Conservation (phyloP, 164 flowering plant genomes). For the Echeveria elegans region DNA sequence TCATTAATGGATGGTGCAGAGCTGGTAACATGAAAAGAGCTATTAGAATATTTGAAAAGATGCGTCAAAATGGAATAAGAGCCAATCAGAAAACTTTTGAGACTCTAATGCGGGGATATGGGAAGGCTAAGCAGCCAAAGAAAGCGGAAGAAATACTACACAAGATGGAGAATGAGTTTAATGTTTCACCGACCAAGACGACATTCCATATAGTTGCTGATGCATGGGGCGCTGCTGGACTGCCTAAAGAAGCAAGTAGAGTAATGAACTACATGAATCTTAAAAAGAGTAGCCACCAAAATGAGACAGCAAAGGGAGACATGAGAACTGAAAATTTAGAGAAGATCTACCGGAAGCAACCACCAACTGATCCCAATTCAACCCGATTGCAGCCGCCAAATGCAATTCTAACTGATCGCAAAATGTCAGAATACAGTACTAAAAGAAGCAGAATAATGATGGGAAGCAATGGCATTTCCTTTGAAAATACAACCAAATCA, state of each 20-base stretch:
- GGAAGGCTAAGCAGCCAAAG: constrained; percentile 57
- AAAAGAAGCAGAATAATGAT: constrained; percentile 26
- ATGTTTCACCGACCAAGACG: constrained; percentile 27
- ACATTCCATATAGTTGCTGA: constrained; percentile 37
- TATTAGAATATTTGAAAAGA: constrained; percentile 33
- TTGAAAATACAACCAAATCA: constrained; percentile 23
- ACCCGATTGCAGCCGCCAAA: constrained; percentile 19
- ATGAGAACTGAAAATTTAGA: constrained; percentile 5
- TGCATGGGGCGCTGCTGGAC: constrained; percentile 44
- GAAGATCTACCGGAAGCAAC: constrained; percentile 20
- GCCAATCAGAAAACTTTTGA: constrained; percentile 59
- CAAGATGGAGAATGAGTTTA: constrained; percentile 27
- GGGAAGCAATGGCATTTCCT: constrained; percentile 18
- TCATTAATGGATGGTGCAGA: constrained; percentile 73
- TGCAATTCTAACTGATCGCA: constrained; percentile 13
- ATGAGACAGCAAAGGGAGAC: constrained; percentile 13
- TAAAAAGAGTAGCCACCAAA: constrained; percentile 7
- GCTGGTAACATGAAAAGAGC: constrained; percentile 51
- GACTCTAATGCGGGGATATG: constrained; percentile 68
- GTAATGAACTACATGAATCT: constrained; percentile 19
- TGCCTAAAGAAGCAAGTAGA: constrained; percentile 33
- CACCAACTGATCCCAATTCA: constrained; percentile 15
- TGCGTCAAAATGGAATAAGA: constrained; percentile 35
- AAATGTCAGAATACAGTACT: constrained; percentile 12
- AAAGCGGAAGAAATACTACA: constrained; percentile 56